phyloP scores from a whole-genome alignment of 352 stramenopile species.

The Halophytophthora polymorphica region DNA sequence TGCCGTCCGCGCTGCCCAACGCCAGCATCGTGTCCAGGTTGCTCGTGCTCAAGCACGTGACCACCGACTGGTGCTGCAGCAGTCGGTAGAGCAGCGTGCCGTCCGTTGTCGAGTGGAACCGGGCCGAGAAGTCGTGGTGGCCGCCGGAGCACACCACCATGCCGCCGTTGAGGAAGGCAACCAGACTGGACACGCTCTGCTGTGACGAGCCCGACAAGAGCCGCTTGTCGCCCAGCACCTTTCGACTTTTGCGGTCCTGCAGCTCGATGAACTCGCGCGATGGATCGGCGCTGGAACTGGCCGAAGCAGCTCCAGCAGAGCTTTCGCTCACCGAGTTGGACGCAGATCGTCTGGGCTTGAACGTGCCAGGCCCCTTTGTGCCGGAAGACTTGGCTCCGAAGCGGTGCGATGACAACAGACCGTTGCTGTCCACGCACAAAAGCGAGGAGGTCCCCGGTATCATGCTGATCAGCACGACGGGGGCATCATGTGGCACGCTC shows the following conservation, averaged over 20 bases:
- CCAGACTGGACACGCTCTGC: conserved; percentile 13
- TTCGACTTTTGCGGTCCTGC: conserved; percentile 64
- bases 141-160: conserved; percentile 63
- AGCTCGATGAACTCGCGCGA: conserved; percentile 48
- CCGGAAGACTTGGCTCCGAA: conserved; percentile 54
- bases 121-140: conserved; percentile 73
- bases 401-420: conserved; percentile 68
- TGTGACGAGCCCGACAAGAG: conserved; percentile 23
- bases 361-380: conserved; percentile 31
- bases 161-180: conserved; percentile 55
- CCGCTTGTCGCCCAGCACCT: conserved; percentile 44
- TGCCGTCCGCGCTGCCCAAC: conserved; percentile 63
- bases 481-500: conserved; percentile 55
- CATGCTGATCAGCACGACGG: conserved; percentile 52
- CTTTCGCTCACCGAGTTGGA: conserved; percentile 32
- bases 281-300: conserved; percentile 18
- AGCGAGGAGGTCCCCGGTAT: conserved; percentile 44
- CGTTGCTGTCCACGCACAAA: conserved; percentile 66
- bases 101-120: conserved; percentile 70
- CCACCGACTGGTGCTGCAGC: conserved; percentile 66
- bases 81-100: conserved; percentile 68
- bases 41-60: conserved; percentile 62
- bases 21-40: conserved; percentile 42
- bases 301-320: conserved; percentile 9
- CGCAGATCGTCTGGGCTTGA: conserved; percentile 34